Evolutionary conservation across 106 monocot genomes (phyloP).

Genomic region (Alisma plantagoaquatica): DNA sequence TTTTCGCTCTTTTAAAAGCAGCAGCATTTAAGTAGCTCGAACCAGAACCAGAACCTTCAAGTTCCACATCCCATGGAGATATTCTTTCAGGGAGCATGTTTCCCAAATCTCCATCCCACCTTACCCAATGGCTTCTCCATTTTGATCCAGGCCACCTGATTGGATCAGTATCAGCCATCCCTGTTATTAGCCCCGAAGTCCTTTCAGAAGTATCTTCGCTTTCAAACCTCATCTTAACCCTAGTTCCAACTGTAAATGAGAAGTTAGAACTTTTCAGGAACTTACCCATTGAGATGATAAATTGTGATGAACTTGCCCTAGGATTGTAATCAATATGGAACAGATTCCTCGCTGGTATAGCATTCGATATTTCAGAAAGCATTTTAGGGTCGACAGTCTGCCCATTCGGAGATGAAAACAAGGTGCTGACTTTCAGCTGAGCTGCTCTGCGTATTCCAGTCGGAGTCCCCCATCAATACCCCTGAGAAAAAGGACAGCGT

Average conservation of each 20-base stretch:
- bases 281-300: too few species aligned
- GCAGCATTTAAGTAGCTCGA: neutral
- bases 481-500: conserved; percentile 93
- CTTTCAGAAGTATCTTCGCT: too few species aligned
- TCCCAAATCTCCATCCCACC: conserved; percentile 17
- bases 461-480: conserved; percentile 78
- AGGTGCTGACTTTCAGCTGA: conserved; percentile 38
- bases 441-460: conserved; percentile 83
- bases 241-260: too few species aligned
- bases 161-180: too few species aligned
- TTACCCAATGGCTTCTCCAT: too few species aligned
- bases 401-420: conserved; percentile 17
- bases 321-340: conserved; percentile 78
- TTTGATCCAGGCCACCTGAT: too few species aligned
- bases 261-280: too few species aligned
- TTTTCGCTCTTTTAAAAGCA: conserved; percentile 10
- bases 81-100: conserved; percentile 4
- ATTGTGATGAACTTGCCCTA: too few species aligned
- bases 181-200: too few species aligned
- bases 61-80: conserved; percentile 30
- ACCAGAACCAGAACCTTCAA: conserved; percentile 5
- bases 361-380: conserved; percentile 36
- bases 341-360: conserved; percentile 42
- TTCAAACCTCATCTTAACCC: too few species aligned
- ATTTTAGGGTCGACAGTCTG: conserved; percentile 22